Evolutionary conservation across 2,329 filamentous ascomycete species (phyloP), one percentile per base, ranked within the genome.

Genomic region (Sporothrix schenckii): DNA sequence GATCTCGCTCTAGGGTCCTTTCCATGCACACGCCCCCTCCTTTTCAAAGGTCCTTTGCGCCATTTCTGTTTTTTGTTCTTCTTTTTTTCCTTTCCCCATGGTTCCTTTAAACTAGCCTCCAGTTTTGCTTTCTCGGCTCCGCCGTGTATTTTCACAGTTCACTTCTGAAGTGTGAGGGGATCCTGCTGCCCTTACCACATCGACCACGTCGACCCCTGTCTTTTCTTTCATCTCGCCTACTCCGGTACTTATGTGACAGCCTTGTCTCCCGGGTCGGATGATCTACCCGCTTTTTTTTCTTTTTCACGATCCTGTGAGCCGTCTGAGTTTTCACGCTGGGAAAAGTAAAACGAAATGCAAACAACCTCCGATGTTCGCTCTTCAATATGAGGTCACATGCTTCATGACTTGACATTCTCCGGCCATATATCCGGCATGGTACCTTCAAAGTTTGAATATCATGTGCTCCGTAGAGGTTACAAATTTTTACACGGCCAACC

Each of bases 11-110:
- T 66, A 39, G 27, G 14, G 24, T 30, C 27, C 13, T 27, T 19
- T 21, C n/a, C 24, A 68, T 68, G 66, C 66, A 68, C 66, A 58
- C 66, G 24, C 66, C 66, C 66, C 66, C 66, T 41, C 66, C 66
- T 50, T 5, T 68, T 60, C 53, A 21, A 52, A 53, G 63, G 47
- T 52, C 34, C 39, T 54, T 54, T 54, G 47, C 50, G 53, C 34
- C 27, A 14, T 49, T 19, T 13, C 4, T 10, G 11, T 10, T 16
- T 14, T n/a, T 39, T 60, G 11, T 54, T 16, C 60, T 16, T 49
- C 34, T n/a, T 24, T 21, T 21, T 10, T 60, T 11, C 19, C 47
- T 9, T 5, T 49, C 16, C 41, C 9, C 30, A 2, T 53, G 10
- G 16, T 34, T 44, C 13, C n/a, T 27, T 41, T 24, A 44, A 2